phyloP scores from a whole-genome alignment of 2,329 filamentous ascomycete genomes.

The Gnomoniopsis sp. region DNA sequence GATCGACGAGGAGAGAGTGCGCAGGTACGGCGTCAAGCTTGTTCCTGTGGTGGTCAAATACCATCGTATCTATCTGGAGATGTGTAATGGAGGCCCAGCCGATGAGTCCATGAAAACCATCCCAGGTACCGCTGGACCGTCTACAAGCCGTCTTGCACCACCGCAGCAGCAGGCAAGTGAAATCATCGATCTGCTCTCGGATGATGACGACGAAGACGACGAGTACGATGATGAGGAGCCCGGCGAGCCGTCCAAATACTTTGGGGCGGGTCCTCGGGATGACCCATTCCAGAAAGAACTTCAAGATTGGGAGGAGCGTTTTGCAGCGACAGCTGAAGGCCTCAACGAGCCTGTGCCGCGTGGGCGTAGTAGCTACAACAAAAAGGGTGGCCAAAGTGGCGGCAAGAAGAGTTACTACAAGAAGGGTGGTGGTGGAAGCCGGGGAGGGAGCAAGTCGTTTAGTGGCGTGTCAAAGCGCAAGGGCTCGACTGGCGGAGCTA shows the following conservation, averaged over 20 bases:
- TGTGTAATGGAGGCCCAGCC: constrained; percentile 33
- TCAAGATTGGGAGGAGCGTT: constrained; percentile 26
- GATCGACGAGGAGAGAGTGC: constrained; percentile 61
- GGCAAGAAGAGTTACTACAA: constrained; percentile 16
- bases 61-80: constrained; percentile 35
- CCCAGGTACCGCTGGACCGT: constrained; percentile 13
- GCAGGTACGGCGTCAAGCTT: constrained; percentile 58
- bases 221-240: constrained; percentile 24
- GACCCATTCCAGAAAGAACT: constrained; percentile 20
- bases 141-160: background rate
- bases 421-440: constrained; percentile 18
- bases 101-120: constrained; percentile 16
- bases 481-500: background rate
- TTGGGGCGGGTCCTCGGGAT: constrained; percentile 24
- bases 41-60: constrained; percentile 54
- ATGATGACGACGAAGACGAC: constrained; percentile 33
- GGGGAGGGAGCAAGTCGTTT: constrained; percentile 14
- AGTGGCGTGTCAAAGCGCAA: constrained; percentile 23
- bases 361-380: constrained; percentile 18
- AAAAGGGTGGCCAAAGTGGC: constrained; percentile 9
- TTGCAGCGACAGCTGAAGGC: constrained; percentile 19
- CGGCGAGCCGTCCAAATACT: constrained; percentile 46
- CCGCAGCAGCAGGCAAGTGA: constrained; percentile 30
- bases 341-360: constrained; percentile 23
- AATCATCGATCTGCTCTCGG: constrained; percentile 55